Base-by-base conservation (phyloP, 1,284 basidiomycete species). In the Chondrostereum purpureum region DNA sequence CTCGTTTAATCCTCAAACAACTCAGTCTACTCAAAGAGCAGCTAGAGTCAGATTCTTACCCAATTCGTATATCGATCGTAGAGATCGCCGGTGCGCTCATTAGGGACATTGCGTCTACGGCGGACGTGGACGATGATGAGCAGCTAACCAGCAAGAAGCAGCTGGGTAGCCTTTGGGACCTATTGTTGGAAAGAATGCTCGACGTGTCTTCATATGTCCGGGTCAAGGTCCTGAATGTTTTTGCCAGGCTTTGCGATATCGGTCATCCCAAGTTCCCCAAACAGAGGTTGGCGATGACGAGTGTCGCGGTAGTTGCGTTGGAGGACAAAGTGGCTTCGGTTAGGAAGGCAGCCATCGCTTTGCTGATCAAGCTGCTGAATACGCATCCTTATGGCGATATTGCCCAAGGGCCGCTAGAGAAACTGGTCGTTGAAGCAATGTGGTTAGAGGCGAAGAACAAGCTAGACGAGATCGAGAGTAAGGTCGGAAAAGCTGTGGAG, bases 41-140 rank as follows among this genome's bases (percentile, higher is more conserved):
- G 58, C 71, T 97, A 23, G 95, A 99, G 59, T 92, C 89, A 22
- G 95, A 99, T 67, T 92, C 89, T 0, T 96, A 98, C 58, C 91
- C 92, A 0, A 95, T 99, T 83, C 88, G 96, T 27, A 90, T 93
- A 69, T 90, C 89, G 1, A 75, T 96, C 45, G 79, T 96, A 39
- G 92, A 95, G 61, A 78, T 93, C 48, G 80, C 95, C 31, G 90
- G 89, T 3, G 68, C 72, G 42, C 76, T 95, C 47, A 91, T 96
- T 57, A 72, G 74, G 33, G 88, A 94, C 53, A 75, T 95, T 5
- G 78, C 85, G 0, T 63, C 66, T 38, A 72, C 76, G 1, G 74
- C 77, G 35, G 79, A 78, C 23, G 70, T 72, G 10, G 68, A 72
- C 45, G 73, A 71, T 22, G 73, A 72, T 43, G 73, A 78, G 42